These are phyloP conservation scores for Neurospora sp. DNA, from an alignment of 495 filamentous ascomycete genomes.

Conservation along the genomic window DNA sequence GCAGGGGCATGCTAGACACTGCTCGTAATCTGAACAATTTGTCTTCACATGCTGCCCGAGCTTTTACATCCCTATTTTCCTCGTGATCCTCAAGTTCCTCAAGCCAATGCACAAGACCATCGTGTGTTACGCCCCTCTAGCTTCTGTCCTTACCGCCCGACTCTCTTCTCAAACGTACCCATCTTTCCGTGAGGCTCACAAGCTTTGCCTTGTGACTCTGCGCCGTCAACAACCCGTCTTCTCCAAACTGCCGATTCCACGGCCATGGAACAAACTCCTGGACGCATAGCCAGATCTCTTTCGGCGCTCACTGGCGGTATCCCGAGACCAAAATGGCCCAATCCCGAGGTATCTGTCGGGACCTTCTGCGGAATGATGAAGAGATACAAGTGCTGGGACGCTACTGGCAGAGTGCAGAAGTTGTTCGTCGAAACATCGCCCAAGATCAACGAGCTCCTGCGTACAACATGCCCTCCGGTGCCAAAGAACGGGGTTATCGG, in stretches of 20 bases:
- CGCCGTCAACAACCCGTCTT: background rate
- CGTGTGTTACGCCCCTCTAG: background rate
- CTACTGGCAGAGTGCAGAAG: background rate
- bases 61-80: background rate
- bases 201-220: background rate
- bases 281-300: background rate
- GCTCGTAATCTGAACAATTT: background rate
- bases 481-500: background rate
- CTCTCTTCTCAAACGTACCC: background rate
- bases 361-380: background rate
- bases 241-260: background rate
- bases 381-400: background rate
- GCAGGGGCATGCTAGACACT: background rate
- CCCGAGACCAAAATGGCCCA: background rate
- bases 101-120: background rate
- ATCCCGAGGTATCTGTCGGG: background rate
- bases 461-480: background rate
- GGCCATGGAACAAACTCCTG: background rate
- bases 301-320: background rate
- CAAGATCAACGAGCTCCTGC: background rate
- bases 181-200: background rate
- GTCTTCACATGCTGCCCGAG: background rate
- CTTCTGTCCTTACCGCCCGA: background rate
- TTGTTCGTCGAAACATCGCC: background rate
- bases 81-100: background rate